Base-by-base conservation (phyloP, 345 rosid genomes). In the Camelina laxa region DNA sequence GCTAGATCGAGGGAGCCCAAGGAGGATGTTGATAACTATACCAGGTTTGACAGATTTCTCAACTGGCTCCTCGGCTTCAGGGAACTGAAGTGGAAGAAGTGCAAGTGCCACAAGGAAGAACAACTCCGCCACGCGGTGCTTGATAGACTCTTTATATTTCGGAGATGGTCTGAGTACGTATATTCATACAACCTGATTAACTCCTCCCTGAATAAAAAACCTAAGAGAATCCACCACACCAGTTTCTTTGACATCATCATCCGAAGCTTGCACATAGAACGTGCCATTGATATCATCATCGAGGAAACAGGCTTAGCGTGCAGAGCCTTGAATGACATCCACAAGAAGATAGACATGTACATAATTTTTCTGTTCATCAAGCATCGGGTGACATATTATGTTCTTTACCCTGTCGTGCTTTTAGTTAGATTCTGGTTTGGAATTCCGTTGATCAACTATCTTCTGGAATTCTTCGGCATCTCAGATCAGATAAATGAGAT, bases 141-240 rank as follows among this genome's bases (percentile, higher is more conserved):
- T 36, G 60, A 54, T 22, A 84, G 84, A n/a, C 61, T 60, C n/a
- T n/a, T 78, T 15, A 21, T 69, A 10, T 70, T 76, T 55, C 81
- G 88, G 2, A 69, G 89, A 59, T 90, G 91, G 89, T 83, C 84
- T 8, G 85, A 79, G 12, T 69, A 65, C 17, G 39, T 88, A 39
- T 54, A 81, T 0, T 76, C 82, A n/a, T 56, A 72, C 78, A 85
- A 85, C 79, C 70, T 88, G 79, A 55, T 88, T 20, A 70, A 74
- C 11, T 87, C 55, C 38, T 85, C 87, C 65, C 70, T 85, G 53
- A 67, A 41, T 24, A 72, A 77, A 4, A 63, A 73, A 33, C 80
- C 82, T 0, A 35, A 14, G 10, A 45, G 50, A 22, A 70, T 86
- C 60, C 63, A 59, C 58, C 64, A 68, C 12, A 49, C 15, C 44